Evolutionary conservation across 1,284 basidiomycete genomes (phyloP).

Genomic region (Golubevia pallescens): DNA sequence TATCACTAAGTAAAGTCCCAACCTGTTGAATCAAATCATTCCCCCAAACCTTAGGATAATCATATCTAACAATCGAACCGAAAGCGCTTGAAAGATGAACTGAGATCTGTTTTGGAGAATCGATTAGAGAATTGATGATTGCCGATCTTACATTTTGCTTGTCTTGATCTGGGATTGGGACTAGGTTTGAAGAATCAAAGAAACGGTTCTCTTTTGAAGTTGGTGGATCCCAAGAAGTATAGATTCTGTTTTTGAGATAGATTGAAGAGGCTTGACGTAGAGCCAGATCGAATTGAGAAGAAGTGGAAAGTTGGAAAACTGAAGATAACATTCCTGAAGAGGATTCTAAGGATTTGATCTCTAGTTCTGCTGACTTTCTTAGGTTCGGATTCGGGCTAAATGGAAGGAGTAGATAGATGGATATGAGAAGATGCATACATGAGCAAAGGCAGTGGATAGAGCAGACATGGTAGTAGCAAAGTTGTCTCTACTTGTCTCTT

Average conservation of each 20-base stretch:
- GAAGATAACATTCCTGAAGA: conserved; percentile 56
- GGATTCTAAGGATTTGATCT: conserved; percentile 50
- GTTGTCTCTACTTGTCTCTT: no score
- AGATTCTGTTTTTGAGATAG: conserved; percentile 60
- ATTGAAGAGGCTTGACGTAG: conserved; percentile 56
- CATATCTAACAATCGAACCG: conserved; percentile 38
- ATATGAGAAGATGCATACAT: no score
- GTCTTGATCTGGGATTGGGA: conserved; percentile 34
- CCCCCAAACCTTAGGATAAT: conserved; percentile 49
- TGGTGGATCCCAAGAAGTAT: conserved; percentile 43
- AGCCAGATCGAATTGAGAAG: conserved; percentile 33
- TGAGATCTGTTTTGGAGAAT: conserved; percentile 24
- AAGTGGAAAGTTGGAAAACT: conserved; percentile 46
- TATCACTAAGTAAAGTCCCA: conserved; percentile 30
- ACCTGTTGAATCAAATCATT: conserved; percentile 52
- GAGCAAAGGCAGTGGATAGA: no score
- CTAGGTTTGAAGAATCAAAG: neutral
- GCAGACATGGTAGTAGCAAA: no score
- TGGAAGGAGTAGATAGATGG: no score
- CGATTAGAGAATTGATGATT: conserved; percentile 43
- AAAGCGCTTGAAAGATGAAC: conserved; percentile 47
- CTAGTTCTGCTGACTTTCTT: conserved; percentile 56
- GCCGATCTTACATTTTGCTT: conserved; percentile 29
- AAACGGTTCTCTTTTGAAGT: conserved; percentile 14
- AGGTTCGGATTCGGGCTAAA: conserved; percentile 40